These are phyloP conservation scores for Abrus precatorius DNA, from an alignment of 306 rosid species.

Conservation along the genomic window DNA sequence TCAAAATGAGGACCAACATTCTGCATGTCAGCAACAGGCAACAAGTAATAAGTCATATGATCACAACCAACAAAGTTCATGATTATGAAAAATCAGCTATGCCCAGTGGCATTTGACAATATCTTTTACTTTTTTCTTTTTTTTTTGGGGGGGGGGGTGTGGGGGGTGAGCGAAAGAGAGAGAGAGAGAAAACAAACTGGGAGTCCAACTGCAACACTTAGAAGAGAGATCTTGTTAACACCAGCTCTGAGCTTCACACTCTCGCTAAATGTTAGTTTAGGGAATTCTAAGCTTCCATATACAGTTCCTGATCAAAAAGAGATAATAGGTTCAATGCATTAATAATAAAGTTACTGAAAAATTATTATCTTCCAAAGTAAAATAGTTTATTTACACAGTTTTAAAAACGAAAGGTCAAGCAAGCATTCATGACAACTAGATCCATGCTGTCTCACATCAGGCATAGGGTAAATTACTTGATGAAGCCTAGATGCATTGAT, in stretches of 20 bases:
- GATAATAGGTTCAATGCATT: slow-evolving; percentile 18
- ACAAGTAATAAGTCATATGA: neutral
- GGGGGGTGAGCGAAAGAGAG: neutral
- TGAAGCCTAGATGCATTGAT: neutral
- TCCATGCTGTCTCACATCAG: slow-evolving; percentile 11
- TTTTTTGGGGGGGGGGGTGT: neutral
- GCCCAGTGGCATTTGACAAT: slow-evolving; percentile 7
- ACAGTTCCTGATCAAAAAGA: slow-evolving; percentile 72
- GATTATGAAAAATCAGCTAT: slow-evolving; percentile 25
- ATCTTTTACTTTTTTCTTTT: too few relatives aligned
- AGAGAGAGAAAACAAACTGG: slow-evolving; percentile 70
- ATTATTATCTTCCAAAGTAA: slow-evolving; percentile 29
- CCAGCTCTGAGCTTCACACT: slow-evolving; percentile 84
- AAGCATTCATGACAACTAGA: slow-evolving; percentile 29
- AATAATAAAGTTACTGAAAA: neutral
- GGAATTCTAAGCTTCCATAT: slow-evolving; percentile 90
- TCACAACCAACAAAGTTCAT: slow-evolving; percentile 33
- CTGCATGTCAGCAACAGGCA: slow-evolving; percentile 56
- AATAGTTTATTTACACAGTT: neutral
- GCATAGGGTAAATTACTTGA: slow-evolving; percentile 18
- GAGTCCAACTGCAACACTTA: slow-evolving; percentile 97
- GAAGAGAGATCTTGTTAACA: slow-evolving; percentile 83
- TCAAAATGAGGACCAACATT: slow-evolving; percentile 98
- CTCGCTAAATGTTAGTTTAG: slow-evolving; percentile 80
- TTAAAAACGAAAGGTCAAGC: slow-evolving; percentile 7